Evolutionary conservation across 345 rosid species (phyloP).

Genomic region (Excoecaria cochinchinensis): DNA sequence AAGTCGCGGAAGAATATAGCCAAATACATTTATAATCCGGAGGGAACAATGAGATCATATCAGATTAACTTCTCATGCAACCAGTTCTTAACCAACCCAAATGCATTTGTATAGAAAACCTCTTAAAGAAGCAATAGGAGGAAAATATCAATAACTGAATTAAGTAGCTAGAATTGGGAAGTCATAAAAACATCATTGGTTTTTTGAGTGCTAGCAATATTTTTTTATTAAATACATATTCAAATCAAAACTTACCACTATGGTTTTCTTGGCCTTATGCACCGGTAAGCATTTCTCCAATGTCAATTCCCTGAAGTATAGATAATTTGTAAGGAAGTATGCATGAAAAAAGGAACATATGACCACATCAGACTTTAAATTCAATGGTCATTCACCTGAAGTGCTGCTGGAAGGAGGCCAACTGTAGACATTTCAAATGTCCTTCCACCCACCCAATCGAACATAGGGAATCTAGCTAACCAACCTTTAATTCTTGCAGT

Average conservation of each 20-base stretch:
- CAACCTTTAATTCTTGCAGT: slow-evolving; percentile 95
- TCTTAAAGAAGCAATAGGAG: neutral
- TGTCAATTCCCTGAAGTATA: slow-evolving; percentile 65
- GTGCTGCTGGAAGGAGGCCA: slow-evolving; percentile 96
- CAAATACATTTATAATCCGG: neutral
- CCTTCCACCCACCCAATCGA: slow-evolving; percentile 99
- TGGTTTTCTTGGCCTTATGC: slow-evolving; percentile 79
- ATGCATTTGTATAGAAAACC: neutral
- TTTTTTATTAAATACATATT: neutral
- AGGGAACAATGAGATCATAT: neutral
- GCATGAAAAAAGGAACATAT: neutral
- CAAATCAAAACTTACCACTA: slow-evolving; percentile 42
- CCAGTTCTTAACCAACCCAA: neutral
- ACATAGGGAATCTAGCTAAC: slow-evolving; percentile 98
- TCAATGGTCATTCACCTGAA: slow-evolving; percentile 57
- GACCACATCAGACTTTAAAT: slow-evolving; percentile 14
- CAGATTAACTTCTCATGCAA: neutral
- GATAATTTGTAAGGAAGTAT: slow-evolving; percentile 15
- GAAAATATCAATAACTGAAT: neutral
- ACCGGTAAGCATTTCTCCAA: slow-evolving; percentile 91
- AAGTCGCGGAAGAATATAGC: neutral
- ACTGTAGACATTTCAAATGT: slow-evolving; percentile 99
- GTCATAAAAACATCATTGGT: too few species aligned
- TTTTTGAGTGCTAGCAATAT: neutral
- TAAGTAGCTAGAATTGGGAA: neutral